These are phyloP conservation scores for Limtongozyma cylindracea DNA, from an alignment of 805 yeast species.

Conservation along the genomic window DNA sequence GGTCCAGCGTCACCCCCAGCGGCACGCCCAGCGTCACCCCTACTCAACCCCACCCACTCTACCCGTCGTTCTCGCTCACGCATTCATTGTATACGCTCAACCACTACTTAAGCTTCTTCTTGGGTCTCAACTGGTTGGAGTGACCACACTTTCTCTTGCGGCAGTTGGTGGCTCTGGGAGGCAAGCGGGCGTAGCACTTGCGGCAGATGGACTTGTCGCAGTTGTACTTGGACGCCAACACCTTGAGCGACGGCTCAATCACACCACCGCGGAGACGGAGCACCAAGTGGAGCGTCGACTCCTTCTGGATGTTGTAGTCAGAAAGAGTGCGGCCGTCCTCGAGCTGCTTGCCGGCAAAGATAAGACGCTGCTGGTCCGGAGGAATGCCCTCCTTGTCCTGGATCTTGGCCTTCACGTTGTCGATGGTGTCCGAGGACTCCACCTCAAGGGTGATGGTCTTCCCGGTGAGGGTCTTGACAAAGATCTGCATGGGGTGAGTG, in stretches of 20 bases:
- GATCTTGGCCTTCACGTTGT: constrained; percentile 95
- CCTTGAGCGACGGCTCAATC: constrained; percentile 98
- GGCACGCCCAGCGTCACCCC: too few relatives aligned
- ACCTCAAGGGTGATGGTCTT: constrained; percentile 98
- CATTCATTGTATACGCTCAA: too few relatives aligned
- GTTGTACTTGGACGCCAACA: constrained; percentile 98
- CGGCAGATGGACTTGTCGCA: constrained; percentile 99
- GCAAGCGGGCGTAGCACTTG: constrained; percentile 99
- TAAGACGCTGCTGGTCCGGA: constrained; percentile 98
- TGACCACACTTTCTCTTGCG: constrained; percentile 99
- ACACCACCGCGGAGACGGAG: constrained; percentile 88
- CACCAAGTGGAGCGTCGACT: constrained; percentile 90
- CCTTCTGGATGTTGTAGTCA: constrained; percentile 99
- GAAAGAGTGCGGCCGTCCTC: constrained; percentile 98
- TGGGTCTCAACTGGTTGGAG: constrained; percentile 99
- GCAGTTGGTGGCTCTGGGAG: constrained; percentile 99
- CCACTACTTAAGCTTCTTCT: constrained; percentile 99
- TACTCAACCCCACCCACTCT: too few relatives aligned
- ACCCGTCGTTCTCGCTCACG: too few relatives aligned
- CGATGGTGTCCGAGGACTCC: constrained; percentile 96
- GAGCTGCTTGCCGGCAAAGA: constrained; percentile 99
- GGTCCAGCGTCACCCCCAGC: too few relatives aligned
- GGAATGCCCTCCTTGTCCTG: constrained; percentile 99
- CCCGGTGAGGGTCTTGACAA: constrained; percentile 98
- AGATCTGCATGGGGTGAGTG: constrained; percentile 69